A percentile compares a stretch with the other conserved stretches of the same genome.
Evolutionary conservation across 257 asterid genomes (phyloP).

Genomic region (Solanum arcanum): DNA sequence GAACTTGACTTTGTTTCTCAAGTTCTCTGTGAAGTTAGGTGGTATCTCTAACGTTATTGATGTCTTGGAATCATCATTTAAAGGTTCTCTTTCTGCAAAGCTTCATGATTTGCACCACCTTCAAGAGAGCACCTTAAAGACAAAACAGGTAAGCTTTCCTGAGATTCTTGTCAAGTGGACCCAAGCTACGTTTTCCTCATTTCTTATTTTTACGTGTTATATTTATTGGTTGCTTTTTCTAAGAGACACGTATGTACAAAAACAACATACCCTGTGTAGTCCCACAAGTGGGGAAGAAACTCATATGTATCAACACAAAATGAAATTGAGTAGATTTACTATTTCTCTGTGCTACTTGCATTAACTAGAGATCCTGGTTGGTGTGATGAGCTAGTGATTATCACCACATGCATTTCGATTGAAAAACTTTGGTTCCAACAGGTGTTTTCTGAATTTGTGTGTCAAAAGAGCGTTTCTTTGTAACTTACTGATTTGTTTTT

Average conservation of each 20-base stretch:
- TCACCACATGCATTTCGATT: neutral
- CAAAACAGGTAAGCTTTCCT: conserved; percentile 65
- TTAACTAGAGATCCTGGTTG: neutral
- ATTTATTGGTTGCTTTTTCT: neutral
- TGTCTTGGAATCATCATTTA: conserved; percentile 79
- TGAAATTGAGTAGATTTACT: neutral
- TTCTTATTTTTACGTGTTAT: neutral
- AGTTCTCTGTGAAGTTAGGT: conserved; percentile 59
- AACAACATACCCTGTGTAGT: neutral
- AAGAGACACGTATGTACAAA: neutral
- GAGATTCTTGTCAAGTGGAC: conserved; percentile 1
- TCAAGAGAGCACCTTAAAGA: conserved; percentile 70
- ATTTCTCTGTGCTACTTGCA: neutral
- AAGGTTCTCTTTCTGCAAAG: conserved; percentile 61
- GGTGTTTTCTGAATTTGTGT: neutral
- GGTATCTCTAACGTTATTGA: conserved; percentile 68
- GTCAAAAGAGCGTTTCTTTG: neutral
- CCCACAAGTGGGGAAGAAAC: neutral
- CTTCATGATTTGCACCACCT: conserved; percentile 63
- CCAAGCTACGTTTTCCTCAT: neutral
- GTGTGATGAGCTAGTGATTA: neutral
- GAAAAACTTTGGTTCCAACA: neutral
- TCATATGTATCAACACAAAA: neutral
- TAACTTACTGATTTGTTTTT: neutral
- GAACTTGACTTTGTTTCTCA: conserved; percentile 41